Percentiles rank a stretch among this genome's conserved stretches.
phyloP scores from a whole-genome alignment of 2,329 filamentous ascomycete species.

The Fusarium dlaminii region DNA sequence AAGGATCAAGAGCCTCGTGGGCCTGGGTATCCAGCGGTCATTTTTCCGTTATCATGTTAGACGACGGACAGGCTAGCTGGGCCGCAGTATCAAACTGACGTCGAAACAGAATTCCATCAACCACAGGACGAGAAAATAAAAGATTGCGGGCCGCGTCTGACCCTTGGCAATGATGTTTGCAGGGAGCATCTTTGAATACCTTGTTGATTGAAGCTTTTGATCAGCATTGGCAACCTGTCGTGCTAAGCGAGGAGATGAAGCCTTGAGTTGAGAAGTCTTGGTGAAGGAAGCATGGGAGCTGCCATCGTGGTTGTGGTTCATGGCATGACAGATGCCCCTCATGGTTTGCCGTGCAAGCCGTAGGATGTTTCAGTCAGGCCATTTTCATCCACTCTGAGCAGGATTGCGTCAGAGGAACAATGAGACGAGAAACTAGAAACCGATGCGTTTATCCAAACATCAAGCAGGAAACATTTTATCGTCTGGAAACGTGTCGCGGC shows the following conservation, averaged over 20 bases:
- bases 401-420: conserved; percentile 28
- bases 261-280: not conserved
- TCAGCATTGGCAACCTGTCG: conserved; percentile 22
- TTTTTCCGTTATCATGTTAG: conserved; percentile 27
- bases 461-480: conserved; percentile 20
- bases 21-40: conserved; percentile 7
- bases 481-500: conserved; percentile 14
- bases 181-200: conserved; percentile 8
- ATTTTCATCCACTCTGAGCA: conserved; percentile 12
- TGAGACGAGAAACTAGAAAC: conserved; percentile 10
- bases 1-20: conserved; percentile 13
- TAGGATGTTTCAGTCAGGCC: conserved; percentile 35
- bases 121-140: conserved; percentile 38
- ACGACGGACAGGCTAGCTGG: conserved; percentile 4
- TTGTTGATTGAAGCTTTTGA: conserved; percentile 4
- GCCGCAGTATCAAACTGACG: conserved; percentile 28
- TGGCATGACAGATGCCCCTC: conserved; percentile 16
- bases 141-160: conserved; percentile 35
- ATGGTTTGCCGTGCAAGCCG: conserved; percentile 9
- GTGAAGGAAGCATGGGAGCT: conserved; percentile 3
- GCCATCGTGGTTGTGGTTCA: conserved; percentile 11
- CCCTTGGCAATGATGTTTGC: conserved; percentile 32
- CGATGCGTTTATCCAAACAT: conserved; percentile 20
- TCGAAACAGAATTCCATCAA: conserved; percentile 43
- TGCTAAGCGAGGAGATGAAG: conserved; percentile 10